Base-by-base conservation (phyloP, 1,284 basidiomycete species). In the Ustilago lituana region DNA sequence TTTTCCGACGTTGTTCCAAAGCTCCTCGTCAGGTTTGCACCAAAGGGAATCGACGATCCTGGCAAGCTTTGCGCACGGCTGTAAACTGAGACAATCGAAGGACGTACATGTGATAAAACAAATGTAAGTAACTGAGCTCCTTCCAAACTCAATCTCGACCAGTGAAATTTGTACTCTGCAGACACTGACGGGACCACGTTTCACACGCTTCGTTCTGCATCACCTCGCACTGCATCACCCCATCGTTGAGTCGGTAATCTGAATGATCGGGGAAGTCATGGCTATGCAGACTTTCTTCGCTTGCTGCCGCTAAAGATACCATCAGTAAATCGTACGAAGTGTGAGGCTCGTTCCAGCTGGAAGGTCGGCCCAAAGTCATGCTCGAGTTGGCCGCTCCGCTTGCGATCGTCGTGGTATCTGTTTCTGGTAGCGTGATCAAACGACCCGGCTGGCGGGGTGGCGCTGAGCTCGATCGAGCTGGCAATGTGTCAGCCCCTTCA, bases 381-480 rank as follows among this genome's bases (percentile, higher is more conserved):
- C n/a, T n/a, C n/a, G n/a, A n/a, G n/a, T n/a, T n/a, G 15, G 26
- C 6, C 15, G 5, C 19, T 10, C n/a, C 31, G 19, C 22, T 36
- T 20, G 38, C 23, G 20, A 10, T n/a, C n/a, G 32, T n/a, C 31
- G 20, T 35, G 7, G 8, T 19, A 9, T n/a, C 29, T 24, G 19
- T 23, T n/a, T 19, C 27, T 8, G 33, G 49, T 15, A 17, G 12
- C 5, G 29, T n/a, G 15, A n/a, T 19, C 20, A 51, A 12, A n/a
- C 33, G 6, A 11, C 12, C 29, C 19, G 11, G n/a, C 14, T 20
- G 43, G n/a, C 47, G 11, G 1, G 53, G 52, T 22, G 52, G 48
- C 14, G 38, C 37, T 31, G 60, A 51, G 24, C 37, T 63, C 27
- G 48, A 48, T 9, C 47, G 47, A 19, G 49, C 48, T 23, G 53